Evolutionary conservation across 1,284 basidiomycete genomes (phyloP).

Genomic region (Neotropicomus parvogracilis): DNA sequence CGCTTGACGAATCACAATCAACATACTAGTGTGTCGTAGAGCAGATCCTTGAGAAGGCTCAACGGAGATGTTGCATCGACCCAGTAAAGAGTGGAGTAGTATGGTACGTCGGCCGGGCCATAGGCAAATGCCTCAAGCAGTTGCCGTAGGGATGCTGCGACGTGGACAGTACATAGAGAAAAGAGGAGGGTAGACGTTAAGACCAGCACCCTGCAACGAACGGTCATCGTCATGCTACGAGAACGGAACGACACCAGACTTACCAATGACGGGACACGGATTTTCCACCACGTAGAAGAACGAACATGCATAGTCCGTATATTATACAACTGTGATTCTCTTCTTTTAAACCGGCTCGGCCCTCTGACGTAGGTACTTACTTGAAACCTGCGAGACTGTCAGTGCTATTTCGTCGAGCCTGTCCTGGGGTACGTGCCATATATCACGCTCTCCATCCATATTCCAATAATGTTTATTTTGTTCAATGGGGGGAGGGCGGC

Average conservation of each 20-base stretch:
- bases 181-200: neutral
- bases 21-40: neutral
- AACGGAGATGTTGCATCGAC: neutral
- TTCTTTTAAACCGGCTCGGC: too few relatives aligned
- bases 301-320: neutral
- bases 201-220: conserved; percentile 2
- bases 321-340: neutral
- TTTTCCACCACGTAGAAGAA: neutral
- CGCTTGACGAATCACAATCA: too few relatives aligned
- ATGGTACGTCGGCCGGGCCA: neutral
- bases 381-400: neutral
- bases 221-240: neutral
- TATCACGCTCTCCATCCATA: conserved; percentile 5
- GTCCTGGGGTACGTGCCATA: neutral
- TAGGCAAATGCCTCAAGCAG: conserved; percentile 6
- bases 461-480: conserved; percentile 5
- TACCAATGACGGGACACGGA: neutral
- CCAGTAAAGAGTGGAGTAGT: conserved; percentile 5
- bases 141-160: conserved; percentile 1
- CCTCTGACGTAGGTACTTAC: neutral
- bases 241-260: neutral
- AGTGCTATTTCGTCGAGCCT: too few relatives aligned
- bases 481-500: neutral
- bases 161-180: neutral
- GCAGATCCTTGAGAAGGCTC: neutral